Base-by-base conservation (phyloP, 2,329 filamentous ascomycete genomes). In the Stachybotrys elegans region DNA sequence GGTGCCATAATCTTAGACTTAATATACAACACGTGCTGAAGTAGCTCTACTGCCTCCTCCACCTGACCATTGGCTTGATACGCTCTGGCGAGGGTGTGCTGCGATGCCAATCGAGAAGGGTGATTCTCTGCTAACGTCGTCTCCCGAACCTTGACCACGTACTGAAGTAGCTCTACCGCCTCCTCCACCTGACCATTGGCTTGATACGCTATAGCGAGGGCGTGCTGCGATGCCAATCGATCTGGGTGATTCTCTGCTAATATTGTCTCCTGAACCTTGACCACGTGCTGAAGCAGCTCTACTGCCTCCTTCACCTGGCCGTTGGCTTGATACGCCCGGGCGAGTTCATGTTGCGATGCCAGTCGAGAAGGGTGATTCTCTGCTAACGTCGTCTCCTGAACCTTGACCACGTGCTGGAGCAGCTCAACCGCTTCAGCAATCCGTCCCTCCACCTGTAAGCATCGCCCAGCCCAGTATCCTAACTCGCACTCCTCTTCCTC, bases 31-130 rank as follows among this genome's bases (percentile, higher is more conserved):
- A 34, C 16, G 7, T 40, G 20, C 8, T 46, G 27, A 22, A 49
- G 14, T 9, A 42, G 20, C 3, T 17, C 12, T 4, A 47, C 22
- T 6, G 47, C 47, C 5, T 38, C 41, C 32, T 47, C 44, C 20
- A 42, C 20, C 13, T 42, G 47, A 11, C 44, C 38, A 23, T 47
- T 37, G 5, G 16, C 37, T 13, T 43, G 22, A 27, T 46, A 48
- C 22, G 45, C 45, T 29, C 37, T 29, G 4, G 27, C 45, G 1
- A 47, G 22, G 17, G 31, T 31, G 16, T 47, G 45, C 37, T 42
- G 21, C 16, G 36, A 41, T 6, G 35, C 22, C 4, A 46, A 35
- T n/a, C 21, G 40, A 19, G 32, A 34, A 20, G 17, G 1, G 16
- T 22, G 14, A 5, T 17, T 16, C 16, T 46, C 40, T n/a, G 14